Conservation (phyloP, 352 stramenopile species). For the Globisporangium viniferum region DNA sequence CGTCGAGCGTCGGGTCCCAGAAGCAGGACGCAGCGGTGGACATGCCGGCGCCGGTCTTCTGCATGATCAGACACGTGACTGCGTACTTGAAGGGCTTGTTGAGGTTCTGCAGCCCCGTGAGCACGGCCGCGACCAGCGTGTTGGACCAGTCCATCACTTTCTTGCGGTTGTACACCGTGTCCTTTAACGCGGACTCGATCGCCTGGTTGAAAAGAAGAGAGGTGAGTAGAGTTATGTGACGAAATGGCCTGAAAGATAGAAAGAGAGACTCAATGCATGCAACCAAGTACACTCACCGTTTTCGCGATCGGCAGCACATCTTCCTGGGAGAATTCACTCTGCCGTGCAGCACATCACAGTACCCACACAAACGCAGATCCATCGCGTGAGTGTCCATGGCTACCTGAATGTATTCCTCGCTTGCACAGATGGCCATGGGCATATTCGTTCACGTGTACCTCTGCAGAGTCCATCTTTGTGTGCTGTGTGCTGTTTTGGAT, state of each 20-base stretch:
- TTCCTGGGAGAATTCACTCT: conserved; percentile 81
- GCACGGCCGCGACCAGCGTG: conserved; percentile 70
- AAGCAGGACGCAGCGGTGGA: conserved; percentile 68
- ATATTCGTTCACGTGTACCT: conserved; percentile 19
- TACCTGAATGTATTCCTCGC: neutral
- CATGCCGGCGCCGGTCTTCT: conserved; percentile 77
- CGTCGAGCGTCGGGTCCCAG: conserved; percentile 75
- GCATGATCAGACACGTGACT: conserved; percentile 86
- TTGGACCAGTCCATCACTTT: conserved; percentile 87
- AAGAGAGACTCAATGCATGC: neutral
- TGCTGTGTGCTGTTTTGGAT: neutral
- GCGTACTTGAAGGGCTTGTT: conserved; percentile 87
- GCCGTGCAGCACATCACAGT: neutral
- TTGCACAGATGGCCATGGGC: neutral
- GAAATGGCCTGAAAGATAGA: neutral
- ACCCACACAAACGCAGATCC: neutral
- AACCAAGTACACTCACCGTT: conserved; percentile 25
- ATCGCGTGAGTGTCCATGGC: neutral
- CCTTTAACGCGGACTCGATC: conserved; percentile 74
- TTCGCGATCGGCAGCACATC: conserved; percentile 76
- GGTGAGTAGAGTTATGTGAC: neutral
- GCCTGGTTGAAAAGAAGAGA: conserved; percentile 25
- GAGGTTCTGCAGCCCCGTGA: conserved; percentile 80
- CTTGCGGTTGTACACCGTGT: conserved; percentile 84
- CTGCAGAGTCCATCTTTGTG: conserved; percentile 41